Evolutionary conservation across 2,329 filamentous ascomycete genomes (phyloP).

Genomic region (Stemphylium beticola): DNA sequence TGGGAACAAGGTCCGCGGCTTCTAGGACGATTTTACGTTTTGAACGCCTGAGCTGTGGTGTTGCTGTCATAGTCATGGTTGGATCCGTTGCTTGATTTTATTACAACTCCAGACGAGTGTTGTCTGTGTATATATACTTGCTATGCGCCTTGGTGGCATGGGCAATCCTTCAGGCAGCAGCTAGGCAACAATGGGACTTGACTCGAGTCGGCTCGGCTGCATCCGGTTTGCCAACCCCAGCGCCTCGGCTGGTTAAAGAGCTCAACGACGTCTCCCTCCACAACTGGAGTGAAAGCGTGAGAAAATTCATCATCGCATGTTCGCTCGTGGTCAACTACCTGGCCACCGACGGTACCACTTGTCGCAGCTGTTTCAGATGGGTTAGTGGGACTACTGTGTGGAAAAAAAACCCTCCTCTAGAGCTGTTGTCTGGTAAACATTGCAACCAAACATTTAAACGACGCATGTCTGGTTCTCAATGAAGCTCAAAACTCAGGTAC

Average conservation of each 20-base stretch:
- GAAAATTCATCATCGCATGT: not conserved
- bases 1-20: not conserved
- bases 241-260: not conserved
- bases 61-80: not conserved
- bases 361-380: too few species aligned
- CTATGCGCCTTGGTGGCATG: not conserved
- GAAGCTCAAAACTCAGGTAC: too few species aligned
- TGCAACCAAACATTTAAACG: too few species aligned
- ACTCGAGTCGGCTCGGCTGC: not conserved
- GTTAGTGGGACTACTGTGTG: too few species aligned
- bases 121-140: not conserved
- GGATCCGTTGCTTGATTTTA: not conserved
- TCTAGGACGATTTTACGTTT: constrained; percentile 3
- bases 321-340: not conserved
- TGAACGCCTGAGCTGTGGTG: constrained; percentile 1
- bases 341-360: too few species aligned
- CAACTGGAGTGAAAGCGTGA: not conserved
- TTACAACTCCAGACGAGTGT: not conserved
- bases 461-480: too few species aligned
- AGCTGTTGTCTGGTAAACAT: too few species aligned
- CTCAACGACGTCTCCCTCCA: too few species aligned
- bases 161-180: constrained; percentile 4
- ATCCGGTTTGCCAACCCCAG: not conserved
- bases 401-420: too few species aligned
- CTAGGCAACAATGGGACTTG: constrained; percentile 2